Base-by-base conservation (phyloP, 2,329 filamentous ascomycete genomes). In the Pseudogymnoascus sp. region DNA sequence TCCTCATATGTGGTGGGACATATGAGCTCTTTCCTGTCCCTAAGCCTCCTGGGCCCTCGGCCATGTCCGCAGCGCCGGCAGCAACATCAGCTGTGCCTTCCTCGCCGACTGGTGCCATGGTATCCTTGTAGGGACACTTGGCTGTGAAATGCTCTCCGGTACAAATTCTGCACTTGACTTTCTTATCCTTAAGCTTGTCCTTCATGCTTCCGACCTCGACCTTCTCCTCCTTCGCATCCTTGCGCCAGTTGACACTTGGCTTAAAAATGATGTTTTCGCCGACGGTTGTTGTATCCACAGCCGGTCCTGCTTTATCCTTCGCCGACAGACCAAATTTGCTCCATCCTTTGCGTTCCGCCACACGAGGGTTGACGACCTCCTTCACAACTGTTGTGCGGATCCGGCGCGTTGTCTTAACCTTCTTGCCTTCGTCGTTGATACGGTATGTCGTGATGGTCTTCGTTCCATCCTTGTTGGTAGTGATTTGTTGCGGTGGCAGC, bases 131-230 rank as follows among this genome's bases (percentile, higher is more conserved):
- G 34, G 94, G 94, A 84, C 94, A 99, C 74, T 94, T 88, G 67
- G 92, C 92, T 39, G 94, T 99, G 82, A 97, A 99, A 84, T 99
- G 94, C 81, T 99, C 94, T 73, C 92, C 94, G 73, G 86, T 89
- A 79, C 94, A 99, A 74, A 99, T 97, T 82, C 94, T 89, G 77
- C 94, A 99, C 83, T 97, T 97, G 81, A 99, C 95, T 80, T 96
- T 95, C 84, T 96, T 96, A 79, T 96, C 92, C 84, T 94, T 95
- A 71, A 97, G 82, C 78, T 89, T 87, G 72, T 86, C 83, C 78
- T 89, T 89, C 77, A 88, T 82, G 69, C 80, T 81, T 76, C 88
- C 84, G 69, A 87, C 85, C 74, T 89, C 88, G 71, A 82, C 83
- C 77, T 84, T 82, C 77, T 92, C 89, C 73, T 88, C 88, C 77